Conservation (phyloP, 2,329 filamentous ascomycete genomes). For the Penicillium sclerotiorum region DNA sequence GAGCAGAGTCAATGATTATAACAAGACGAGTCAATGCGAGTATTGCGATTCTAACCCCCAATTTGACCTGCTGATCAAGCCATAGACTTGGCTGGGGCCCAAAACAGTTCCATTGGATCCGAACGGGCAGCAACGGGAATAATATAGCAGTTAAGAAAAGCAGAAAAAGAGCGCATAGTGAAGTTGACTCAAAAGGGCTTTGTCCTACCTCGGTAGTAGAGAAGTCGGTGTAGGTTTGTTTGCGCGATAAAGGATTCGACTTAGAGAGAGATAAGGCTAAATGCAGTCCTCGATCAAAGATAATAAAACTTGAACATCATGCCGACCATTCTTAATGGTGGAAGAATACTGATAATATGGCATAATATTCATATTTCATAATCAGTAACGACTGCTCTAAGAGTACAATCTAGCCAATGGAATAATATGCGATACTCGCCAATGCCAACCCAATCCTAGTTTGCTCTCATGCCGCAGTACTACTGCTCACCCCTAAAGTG, state of each 20-base stretch:
- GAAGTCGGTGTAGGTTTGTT: conserved; percentile 19
- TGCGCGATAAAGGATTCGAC: conserved; percentile 15
- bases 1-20: not conserved
- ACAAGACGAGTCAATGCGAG: not conserved
- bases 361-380: too few relatives aligned
- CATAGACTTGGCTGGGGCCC: conserved; percentile 6
- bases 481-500: conserved; percentile 21
- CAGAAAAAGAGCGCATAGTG: conserved; percentile 1
- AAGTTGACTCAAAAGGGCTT: not conserved
- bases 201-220: conserved; percentile 5
- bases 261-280: too few relatives aligned
- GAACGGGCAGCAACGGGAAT: conserved; percentile 8
- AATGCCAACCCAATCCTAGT: too few relatives aligned
- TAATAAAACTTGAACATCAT: too few relatives aligned
- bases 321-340: too few relatives aligned
- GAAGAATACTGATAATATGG: too few relatives aligned
- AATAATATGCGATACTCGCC: too few relatives aligned
- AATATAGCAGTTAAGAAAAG: not conserved
- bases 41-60: not conserved
- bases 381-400: too few relatives aligned
- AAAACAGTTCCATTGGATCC: conserved; percentile 17
- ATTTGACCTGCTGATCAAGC: conserved; percentile 17
- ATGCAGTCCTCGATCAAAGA: too few relatives aligned
- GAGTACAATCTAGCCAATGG: too few relatives aligned
- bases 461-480: too few relatives aligned